phyloP scores from a whole-genome alignment of 371 early-diverging fungal genomes.

The Blastocladiella emersonii region DNA sequence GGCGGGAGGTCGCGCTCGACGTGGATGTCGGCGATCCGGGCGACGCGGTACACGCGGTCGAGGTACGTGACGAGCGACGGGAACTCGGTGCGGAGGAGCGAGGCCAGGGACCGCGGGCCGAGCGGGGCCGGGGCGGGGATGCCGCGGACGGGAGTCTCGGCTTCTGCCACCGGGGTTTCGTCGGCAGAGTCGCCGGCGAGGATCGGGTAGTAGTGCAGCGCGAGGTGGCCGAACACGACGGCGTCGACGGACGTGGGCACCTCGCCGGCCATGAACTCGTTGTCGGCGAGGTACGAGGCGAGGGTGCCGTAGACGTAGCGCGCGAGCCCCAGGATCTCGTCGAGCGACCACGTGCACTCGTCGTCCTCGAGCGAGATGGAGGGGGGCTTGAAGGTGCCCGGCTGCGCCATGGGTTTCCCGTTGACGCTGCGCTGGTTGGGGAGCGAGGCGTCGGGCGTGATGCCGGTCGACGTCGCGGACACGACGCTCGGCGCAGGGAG shows the following conservation, averaged over 20 bases:
- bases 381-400: neutral
- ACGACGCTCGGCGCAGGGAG: too few relatives aligned
- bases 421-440: too few relatives aligned
- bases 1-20: neutral
- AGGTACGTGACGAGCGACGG: neutral
- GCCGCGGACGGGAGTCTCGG: too few relatives aligned
- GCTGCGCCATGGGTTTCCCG: too few relatives aligned
- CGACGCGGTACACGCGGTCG: neutral
- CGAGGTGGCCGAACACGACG: conserved; percentile 50
- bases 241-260: conserved; percentile 44
- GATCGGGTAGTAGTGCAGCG: conserved; percentile 44
- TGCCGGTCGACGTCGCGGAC: too few relatives aligned
- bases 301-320: neutral
- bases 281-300: neutral
- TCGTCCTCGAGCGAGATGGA: conserved; percentile 1
- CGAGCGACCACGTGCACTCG: neutral
- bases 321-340: neutral
- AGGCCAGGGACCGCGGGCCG: neutral
- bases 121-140: neutral
- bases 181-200: conserved; percentile 19
- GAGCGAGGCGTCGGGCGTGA: too few relatives aligned
- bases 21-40: neutral
- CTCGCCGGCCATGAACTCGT: neutral
- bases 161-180: neutral
- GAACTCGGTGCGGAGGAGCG: neutral